Conservation (phyloP, 2,329 filamentous ascomycete species). For the Monosporascus ibericus region DNA sequence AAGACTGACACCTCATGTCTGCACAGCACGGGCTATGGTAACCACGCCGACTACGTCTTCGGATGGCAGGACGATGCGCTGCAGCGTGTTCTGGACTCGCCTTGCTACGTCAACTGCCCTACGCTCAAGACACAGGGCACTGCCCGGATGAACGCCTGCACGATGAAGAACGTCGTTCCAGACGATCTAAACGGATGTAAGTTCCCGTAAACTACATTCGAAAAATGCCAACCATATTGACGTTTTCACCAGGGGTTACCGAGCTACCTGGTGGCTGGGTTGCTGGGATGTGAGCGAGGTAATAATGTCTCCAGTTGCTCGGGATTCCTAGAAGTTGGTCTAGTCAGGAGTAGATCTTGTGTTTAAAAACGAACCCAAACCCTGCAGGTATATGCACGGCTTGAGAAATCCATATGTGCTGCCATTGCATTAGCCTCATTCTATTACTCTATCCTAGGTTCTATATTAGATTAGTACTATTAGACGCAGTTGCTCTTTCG, state of each 20-base stretch:
- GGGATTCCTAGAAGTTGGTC: too few relatives aligned
- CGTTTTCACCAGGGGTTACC: conserved; percentile 2
- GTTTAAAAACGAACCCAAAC: too few relatives aligned
- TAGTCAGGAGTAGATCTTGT: too few relatives aligned
- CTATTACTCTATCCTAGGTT: too few relatives aligned
- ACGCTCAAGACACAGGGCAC: conserved; percentile 8
- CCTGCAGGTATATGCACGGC: too few relatives aligned
- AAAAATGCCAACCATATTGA: too few relatives aligned
- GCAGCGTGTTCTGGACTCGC: conserved; percentile 13
- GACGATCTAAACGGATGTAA: conserved; percentile 12
- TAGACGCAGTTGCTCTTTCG: too few relatives aligned
- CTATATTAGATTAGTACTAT: too few relatives aligned
- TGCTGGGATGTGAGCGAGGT: conserved; percentile 5
- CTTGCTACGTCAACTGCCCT: conserved; percentile 22
- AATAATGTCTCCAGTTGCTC: too few relatives aligned
- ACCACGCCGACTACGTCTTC: conserved; percentile 25
- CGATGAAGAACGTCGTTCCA: conserved; percentile 5
- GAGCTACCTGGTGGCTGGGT: conserved; percentile 10
- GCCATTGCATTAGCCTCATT: too few relatives aligned
- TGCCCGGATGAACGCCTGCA: conserved; percentile 9
- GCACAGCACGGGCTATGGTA: conserved; percentile 20
- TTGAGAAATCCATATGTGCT: too few relatives aligned
- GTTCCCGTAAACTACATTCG: neutral
- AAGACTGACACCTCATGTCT: too few relatives aligned
- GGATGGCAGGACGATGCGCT: conserved; percentile 25